A percentile compares a stretch with the other conserved stretches of the same genome.
Evolutionary conservation across 2,329 filamentous ascomycete species (phyloP).

Genomic region (Pseudovirgaria hyperparasitica): DNA sequence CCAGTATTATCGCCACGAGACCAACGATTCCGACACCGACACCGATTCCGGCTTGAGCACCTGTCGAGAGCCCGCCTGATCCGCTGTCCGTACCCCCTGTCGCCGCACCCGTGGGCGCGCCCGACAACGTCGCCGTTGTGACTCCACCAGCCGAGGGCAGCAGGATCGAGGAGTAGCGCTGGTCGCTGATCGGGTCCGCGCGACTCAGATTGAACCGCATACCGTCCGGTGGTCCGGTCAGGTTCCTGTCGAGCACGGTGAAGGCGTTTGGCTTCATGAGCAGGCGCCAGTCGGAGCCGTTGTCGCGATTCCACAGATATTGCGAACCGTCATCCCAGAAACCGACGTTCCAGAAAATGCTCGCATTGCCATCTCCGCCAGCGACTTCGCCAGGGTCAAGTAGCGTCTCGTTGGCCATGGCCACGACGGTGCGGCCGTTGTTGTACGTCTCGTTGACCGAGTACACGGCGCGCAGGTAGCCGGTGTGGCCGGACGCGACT

Average conservation of each 20-base stretch:
- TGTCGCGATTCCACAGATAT: slow-evolving; percentile 11
- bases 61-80: slow-evolving; percentile 12
- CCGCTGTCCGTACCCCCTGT: too few relatives aligned
- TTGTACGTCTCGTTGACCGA: slow-evolving; percentile 4
- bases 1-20: too few relatives aligned
- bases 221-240: slow-evolving; percentile 8
- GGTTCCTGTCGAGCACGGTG: slow-evolving; percentile 9
- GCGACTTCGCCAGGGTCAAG: too few relatives aligned
- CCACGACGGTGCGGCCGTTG: slow-evolving; percentile 7
- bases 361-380: too few relatives aligned
- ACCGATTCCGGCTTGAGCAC: slow-evolving; percentile 11
- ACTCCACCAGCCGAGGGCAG: too few relatives aligned
- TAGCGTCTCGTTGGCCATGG: slow-evolving; percentile 10
- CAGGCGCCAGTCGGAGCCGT: slow-evolving; percentile 9
- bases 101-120: too few relatives aligned
- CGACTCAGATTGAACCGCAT: slow-evolving; percentile 7
- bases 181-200: slow-evolving; percentile 8
- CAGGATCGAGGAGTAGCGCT: slow-evolving; percentile 7
- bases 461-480: slow-evolving; percentile 8
- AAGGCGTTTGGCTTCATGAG: slow-evolving; percentile 5
- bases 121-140: neutral
- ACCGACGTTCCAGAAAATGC: slow-evolving; percentile 11
- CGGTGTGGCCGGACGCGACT: slow-evolving; percentile 8
- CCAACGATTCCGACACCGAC: slow-evolving; percentile 8
- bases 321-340: slow-evolving; percentile 12